Evolutionary conservation across 2,329 filamentous ascomycete species (phyloP).

Genomic region (Teratosphaeria pseudoeucalypti): DNA sequence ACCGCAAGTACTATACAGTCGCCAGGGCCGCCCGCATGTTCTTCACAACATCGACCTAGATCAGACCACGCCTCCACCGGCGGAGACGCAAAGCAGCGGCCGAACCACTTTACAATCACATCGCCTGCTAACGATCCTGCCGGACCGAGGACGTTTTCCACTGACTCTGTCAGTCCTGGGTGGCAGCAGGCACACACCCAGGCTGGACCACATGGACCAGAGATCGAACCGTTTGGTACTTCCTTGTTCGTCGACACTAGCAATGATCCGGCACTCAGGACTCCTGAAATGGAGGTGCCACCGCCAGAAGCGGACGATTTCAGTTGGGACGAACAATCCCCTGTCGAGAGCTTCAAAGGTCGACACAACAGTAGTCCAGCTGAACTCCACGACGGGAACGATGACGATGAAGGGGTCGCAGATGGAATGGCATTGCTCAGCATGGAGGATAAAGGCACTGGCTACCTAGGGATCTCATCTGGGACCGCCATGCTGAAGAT

Average conservation of each 20-base stretch:
- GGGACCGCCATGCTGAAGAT: slow-evolving; percentile 35
- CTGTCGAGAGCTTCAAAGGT: neutral
- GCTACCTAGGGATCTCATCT: slow-evolving; percentile 38
- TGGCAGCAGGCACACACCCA: slow-evolving; percentile 5
- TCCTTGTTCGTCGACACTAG: neutral
- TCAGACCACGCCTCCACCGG: neutral
- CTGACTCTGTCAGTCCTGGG: neutral
- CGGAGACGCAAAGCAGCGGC: neutral
- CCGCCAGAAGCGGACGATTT: slow-evolving; percentile 18
- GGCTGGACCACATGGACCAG: neutral
- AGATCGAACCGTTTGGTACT: neutral
- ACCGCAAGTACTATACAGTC: neutral
- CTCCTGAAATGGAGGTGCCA: slow-evolving; percentile 13
- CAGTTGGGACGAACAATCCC: slow-evolving; percentile 19
- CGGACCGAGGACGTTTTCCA: neutral
- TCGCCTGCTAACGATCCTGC: neutral
- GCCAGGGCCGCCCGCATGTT: neutral
- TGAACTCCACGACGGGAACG: neutral
- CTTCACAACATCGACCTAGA: neutral
- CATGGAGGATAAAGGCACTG: slow-evolving; percentile 27
- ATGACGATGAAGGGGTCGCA: slow-evolving; percentile 8
- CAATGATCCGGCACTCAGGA: neutral
- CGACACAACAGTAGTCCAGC: neutral
- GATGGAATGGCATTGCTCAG: slow-evolving; percentile 27
- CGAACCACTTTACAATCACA: neutral